These are phyloP conservation scores for Coemansia javaensis DNA, from an alignment of 192 early-diverging fungal genomes.

Conservation along the genomic window DNA sequence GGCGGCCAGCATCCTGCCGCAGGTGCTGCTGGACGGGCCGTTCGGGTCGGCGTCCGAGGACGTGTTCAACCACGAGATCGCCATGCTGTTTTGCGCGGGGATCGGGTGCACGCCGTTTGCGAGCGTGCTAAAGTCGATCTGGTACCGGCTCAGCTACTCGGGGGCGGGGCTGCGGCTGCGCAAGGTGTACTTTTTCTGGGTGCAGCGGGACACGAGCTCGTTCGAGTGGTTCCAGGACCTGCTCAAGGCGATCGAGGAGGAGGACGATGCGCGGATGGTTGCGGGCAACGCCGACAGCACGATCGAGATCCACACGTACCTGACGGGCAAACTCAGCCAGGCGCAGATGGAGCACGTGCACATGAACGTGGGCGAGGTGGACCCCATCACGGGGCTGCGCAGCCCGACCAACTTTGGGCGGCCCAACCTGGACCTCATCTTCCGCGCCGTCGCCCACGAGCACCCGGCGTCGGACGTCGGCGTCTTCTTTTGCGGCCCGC, in stretches of 20 bases:
- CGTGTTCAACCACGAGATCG: constrained; percentile 75
- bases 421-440: constrained; percentile 73
- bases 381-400: constrained; percentile 68
- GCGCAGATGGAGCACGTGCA: constrained; percentile 55
- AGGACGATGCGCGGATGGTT: constrained; percentile 53
- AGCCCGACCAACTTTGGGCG: constrained; percentile 75
- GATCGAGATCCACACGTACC: constrained; percentile 75
- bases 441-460: constrained; percentile 55
- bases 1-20: constrained; percentile 53
- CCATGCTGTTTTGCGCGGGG: constrained; percentile 74
- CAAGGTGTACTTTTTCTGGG: constrained; percentile 88
- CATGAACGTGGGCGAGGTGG: constrained; percentile 55
- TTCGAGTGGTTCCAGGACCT: constrained; percentile 90
- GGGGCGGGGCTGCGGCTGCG: constrained; percentile 53
- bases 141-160: constrained; percentile 63
- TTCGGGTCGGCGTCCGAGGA: constrained; percentile 78
- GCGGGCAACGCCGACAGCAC: constrained; percentile 33
- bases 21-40: constrained; percentile 71
- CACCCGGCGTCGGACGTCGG: constrained; percentile 77
- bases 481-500: constrained; percentile 85
- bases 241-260: constrained; percentile 74
- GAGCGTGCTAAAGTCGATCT: constrained; percentile 75
- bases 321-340: constrained; percentile 61
- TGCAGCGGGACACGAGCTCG: constrained; percentile 74
- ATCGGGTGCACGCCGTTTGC: constrained; percentile 85